Evolutionary conservation across 495 filamentous ascomycete species (phyloP), one percentile per base, ranked within the genome.

Genomic region (Aspergillus heteromorphus): DNA sequence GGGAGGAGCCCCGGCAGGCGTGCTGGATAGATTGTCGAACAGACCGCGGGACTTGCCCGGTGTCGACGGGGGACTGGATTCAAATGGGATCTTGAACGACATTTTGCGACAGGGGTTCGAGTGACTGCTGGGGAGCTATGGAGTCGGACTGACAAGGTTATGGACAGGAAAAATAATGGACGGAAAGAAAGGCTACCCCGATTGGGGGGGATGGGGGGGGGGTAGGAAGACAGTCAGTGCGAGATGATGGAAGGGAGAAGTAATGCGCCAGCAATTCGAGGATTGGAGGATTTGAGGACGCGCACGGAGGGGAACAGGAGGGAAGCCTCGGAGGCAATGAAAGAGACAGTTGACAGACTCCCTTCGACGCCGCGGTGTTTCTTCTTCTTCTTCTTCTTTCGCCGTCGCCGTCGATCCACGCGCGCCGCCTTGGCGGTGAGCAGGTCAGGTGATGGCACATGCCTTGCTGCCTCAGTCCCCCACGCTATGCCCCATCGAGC

Each of bases 1-100:
- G 19, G 88, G 88, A 13, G 90, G 89, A 45, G 80, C 83, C 9
- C 84, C 88, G 21, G 84, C 83, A 41, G 91, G 90, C 18, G 90
- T 92, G 1, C 87, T 92, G 0, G 91, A 91, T 29, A 83, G 77
- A 63, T 84, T 70, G 50, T 70, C 67, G 53, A 73, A 69, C 14
- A 73, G 59, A 48, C 69, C 71, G 45, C 70, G 72, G 19, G 62
- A 62, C 53, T 73, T 75, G n/a, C 66, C 70, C 10, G 75, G 75
- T 0, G 75, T 78, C 38, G 68, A 66, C 2, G 73, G 72, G 4
- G 68, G 63, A 17, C 66, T 72, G 5, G 71, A 65, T 14, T 71
- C 70, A 49, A 64, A 68, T 9, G 70, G 66, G 14, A 73, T 62
- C 51, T 70, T 55, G 58, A 75, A 78, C 8, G 43, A 27, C 43